Percentiles rank a stretch among this genome's conserved stretches.
Conservation (phyloP, 2,329 filamentous ascomycete genomes). For the Verticillium zaregamsianum region DNA sequence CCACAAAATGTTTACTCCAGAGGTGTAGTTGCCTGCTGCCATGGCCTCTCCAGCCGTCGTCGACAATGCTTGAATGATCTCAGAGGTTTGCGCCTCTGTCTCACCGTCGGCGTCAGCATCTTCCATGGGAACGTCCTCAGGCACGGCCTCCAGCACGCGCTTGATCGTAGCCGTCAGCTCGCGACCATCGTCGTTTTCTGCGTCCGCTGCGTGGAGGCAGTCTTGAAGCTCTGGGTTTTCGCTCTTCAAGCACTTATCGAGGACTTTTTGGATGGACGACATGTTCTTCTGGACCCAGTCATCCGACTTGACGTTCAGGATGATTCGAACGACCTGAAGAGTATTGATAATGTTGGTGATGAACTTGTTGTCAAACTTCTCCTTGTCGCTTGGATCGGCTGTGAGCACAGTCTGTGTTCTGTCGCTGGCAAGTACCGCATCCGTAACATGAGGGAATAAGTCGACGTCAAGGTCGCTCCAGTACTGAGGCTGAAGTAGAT, state of each 20-base stretch:
- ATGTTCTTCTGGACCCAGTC: constrained; percentile 86
- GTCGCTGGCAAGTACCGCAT: constrained; percentile 78
- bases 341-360: constrained; percentile 89
- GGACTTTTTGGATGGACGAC: constrained; percentile 73
- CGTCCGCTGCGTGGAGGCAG: constrained; percentile 73
- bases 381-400: constrained; percentile 58
- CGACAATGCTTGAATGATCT: constrained; percentile 81
- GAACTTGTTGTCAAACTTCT: constrained; percentile 79
- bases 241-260: constrained; percentile 84
- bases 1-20: constrained; percentile 91
- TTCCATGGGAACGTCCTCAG: constrained; percentile 70
- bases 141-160: constrained; percentile 83
- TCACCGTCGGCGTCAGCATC: constrained; percentile 82
- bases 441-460: constrained; percentile 84
- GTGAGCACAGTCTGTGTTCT: constrained; percentile 60
- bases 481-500: constrained; percentile 79
- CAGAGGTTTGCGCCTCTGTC: constrained; percentile 74
- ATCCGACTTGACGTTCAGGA: constrained; percentile 81
- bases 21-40: constrained; percentile 74
- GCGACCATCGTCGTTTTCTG: constrained; percentile 64
- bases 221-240: constrained; percentile 93
- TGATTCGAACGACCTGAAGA: constrained; percentile 83
- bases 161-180: constrained; percentile 72
- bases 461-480: constrained; percentile 94
- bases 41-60: constrained; percentile 85